Percentiles rank a stretch among this genome's conserved stretches.
These are phyloP conservation scores for Rhodotorula sp. DNA, from an alignment of 1,284 basidiomycete species.

Conservation along the genomic window DNA sequence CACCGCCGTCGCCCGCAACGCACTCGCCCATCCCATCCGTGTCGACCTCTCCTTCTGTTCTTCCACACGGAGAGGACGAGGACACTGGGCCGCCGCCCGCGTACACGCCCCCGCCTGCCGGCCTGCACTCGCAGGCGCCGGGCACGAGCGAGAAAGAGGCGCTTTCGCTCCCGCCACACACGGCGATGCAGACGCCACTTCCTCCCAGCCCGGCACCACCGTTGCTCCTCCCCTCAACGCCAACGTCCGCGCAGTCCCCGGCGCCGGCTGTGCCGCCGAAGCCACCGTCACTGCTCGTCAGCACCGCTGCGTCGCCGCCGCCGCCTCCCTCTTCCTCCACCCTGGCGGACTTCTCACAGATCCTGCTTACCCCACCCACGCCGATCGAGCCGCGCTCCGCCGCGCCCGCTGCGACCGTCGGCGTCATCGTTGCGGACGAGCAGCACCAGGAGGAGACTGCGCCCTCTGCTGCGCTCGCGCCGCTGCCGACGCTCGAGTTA, in stretches of 20 bases:
- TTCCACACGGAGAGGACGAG: not conserved
- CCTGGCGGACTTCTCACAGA: not conserved
- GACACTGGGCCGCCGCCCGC: not conserved
- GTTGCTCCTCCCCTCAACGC: not conserved
- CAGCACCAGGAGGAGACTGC: no score
- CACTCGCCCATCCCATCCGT: not conserved
- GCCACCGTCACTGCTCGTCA: not conserved
- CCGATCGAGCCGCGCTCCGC: slow-evolving; percentile 1
- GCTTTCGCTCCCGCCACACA: not conserved
- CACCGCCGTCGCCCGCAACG: not conserved
- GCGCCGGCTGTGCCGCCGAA: not conserved
- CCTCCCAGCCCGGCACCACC: slow-evolving; percentile 18
- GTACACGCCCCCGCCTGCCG: not conserved
- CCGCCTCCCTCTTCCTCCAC: not conserved
- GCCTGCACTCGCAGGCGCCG: no score
- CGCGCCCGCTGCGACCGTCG: not conserved
- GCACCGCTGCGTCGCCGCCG: not conserved
- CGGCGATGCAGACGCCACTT: not conserved
- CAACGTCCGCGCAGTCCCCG: not conserved
- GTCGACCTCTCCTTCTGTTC: no score
- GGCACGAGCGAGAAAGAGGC: not conserved
- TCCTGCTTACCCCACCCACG: slow-evolving; percentile 21
- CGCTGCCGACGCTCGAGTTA: slow-evolving; percentile 14
- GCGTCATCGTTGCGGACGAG: not conserved
- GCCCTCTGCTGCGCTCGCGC: not conserved